Evolutionary conservation across 345 rosid genomes (phyloP), one percentile per base, ranked within the genome.

Genomic region (Murraya koenigii): DNA sequence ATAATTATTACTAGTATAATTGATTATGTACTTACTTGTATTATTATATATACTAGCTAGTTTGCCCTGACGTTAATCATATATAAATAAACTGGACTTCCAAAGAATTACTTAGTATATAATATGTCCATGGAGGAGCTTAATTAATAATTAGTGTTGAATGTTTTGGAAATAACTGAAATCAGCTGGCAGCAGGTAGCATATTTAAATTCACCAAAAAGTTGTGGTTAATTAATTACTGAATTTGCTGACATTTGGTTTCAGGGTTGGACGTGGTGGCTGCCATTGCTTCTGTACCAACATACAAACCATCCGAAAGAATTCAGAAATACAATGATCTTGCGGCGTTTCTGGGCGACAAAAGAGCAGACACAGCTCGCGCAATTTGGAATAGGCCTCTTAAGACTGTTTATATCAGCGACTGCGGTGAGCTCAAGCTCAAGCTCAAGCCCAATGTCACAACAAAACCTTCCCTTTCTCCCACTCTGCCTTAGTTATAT

Each of bases 221-320:
- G 15, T 2, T 41, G 49, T 41, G 49, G 49, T 41, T 41, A 41
- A 41, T 8, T 39, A 39, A 9, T n/a, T 41, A 11, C 15, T 41
- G 49, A 41, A 11, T 13, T 44, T 44, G 17, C 49, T 44, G 49
- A 13, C 5, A 11, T 44, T 13, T 44, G 4, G 47, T 82, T 74
- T 28, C 88, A 95, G 98, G 97, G 8, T 77, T 95, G 86, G 97
- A 91, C 80, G 95, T 93, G 14, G 95, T 94, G 70, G 84, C 93
- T 28, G 83, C 95, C 30, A 89, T 95, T 41, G 89, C 94, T 73
- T 79, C 97, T 14, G 86, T 91, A 63, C 97, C 95, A 0, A 95
- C 95, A 0, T 93, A 89, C 87, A 89, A 87, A 75, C 97, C 95
- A 2, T 81, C 87, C 0, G 97, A 93, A 67, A 85, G 86, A 56